Base-by-base conservation (phyloP, 768 basidiomycete species). In the Goffeauzyma gilvescens region DNA sequence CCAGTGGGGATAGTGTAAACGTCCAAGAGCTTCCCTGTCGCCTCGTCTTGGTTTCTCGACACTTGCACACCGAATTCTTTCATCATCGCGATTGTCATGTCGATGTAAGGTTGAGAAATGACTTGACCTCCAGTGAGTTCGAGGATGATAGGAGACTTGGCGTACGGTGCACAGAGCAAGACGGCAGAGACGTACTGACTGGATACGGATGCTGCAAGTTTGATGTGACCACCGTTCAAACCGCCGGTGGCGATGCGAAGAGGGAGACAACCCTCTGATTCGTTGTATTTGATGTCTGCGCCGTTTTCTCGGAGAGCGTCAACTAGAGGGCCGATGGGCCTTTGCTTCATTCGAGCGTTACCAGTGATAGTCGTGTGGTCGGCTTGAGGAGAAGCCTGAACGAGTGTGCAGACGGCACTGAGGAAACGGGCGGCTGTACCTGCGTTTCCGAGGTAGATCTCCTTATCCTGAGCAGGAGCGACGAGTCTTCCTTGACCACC, bases 31-130 rank as follows among this genome's bases (percentile, higher is more conserved):
- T 73, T 71, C 5, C 82, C 79, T 0, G 73, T 72, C 22, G 55
- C 62, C 0, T 71, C 52, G 52, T 81, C 82, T 13, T 54, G 60
- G 45, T 79, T 70, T 35, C 90, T 74, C 14, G 66, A 65, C 37
- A 86, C 89, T 7, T 69, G 53, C 48, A 95, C 69, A 3, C 87
- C 90, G 59, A 98, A 98, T 6, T 79, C 75, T 49, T 71, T 71
- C 93, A 98, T 96, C 79, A 98, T 93, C 7, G 86, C 77, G 52
- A 93, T 80, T 7, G 93, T 96, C 93, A 96, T 95, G 67, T 98
- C 89, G 63, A 98, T 96, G 68, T 96, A 98, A 0, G 87, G 87
- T 66, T 96, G 90, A 5, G 86, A 93, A 60, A 98, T 95, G 58
- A 96, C 93, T 46, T 82, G 78, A 0, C 86, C 90, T 9, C 90